These are phyloP conservation scores for Aspergillus cavernicola DNA, from an alignment of 495 filamentous ascomycete genomes.

Conservation along the genomic window DNA sequence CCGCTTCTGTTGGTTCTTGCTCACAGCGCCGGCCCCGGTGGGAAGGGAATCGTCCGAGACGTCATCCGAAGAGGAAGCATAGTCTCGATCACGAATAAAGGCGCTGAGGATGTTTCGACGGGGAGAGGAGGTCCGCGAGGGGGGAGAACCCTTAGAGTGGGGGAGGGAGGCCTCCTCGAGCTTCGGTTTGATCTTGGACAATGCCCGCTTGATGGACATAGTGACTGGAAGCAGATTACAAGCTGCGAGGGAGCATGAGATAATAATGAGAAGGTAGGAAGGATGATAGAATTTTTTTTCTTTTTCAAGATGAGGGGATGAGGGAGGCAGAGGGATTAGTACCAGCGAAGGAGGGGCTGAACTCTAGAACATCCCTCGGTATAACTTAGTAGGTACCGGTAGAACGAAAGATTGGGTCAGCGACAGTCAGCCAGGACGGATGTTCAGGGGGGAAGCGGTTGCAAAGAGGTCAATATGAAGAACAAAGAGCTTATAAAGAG, in stretches of 20 bases:
- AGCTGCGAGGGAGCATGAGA: neutral
- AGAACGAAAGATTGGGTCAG: neutral
- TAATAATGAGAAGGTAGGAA: neutral
- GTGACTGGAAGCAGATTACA: constrained; percentile 3
- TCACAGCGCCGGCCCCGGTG: constrained; percentile 26
- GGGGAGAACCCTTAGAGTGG: neutral
- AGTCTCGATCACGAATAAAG: constrained; percentile 40
- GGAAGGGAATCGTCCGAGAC: constrained; percentile 42
- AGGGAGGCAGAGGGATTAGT: constrained; percentile 6
- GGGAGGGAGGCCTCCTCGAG: constrained; percentile 20
- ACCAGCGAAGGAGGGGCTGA: neutral
- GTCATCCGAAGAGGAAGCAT: constrained; percentile 45
- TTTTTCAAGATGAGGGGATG: constrained; percentile 44
- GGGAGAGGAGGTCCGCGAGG: constrained; percentile 25
- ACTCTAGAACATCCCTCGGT: too few species aligned
- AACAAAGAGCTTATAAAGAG: neutral
- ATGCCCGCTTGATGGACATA: constrained; percentile 46
- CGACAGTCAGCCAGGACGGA: neutral
- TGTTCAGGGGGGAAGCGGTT: neutral
- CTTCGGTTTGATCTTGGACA: constrained; percentile 39
- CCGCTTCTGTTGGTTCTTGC: constrained; percentile 54
- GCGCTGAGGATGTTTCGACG: constrained; percentile 40
- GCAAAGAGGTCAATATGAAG: neutral
- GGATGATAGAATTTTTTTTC: too few species aligned
- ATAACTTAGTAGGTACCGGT: too few species aligned